phyloP scores from a whole-genome alignment of 73 alveolate genomes.

The Symbiodinium pilosum region DNA sequence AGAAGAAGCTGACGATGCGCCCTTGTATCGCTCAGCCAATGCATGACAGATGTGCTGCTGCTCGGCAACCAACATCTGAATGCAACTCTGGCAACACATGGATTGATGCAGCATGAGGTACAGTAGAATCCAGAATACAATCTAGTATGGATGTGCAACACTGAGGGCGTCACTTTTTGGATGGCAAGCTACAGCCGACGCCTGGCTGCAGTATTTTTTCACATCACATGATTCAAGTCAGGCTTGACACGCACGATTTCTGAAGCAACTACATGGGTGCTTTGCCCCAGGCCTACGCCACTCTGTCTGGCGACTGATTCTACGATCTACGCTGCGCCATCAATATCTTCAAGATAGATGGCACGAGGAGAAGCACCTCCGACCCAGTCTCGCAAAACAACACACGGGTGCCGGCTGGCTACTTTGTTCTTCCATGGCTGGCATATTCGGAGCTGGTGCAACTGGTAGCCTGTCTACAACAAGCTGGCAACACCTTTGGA shows the following conservation, averaged over 20 bases:
- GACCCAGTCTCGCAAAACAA: neutral
- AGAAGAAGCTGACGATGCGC: slow-evolving; percentile 33
- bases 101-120: too few relatives aligned
- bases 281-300: neutral
- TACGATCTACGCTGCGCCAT: neutral
- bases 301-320: neutral
- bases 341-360: slow-evolving; percentile 7
- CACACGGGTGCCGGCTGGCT: too few relatives aligned
- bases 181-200: slow-evolving; percentile 47
- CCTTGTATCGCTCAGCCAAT: neutral
- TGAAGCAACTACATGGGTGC: neutral
- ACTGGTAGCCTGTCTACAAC: neutral
- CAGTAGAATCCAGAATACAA: too few relatives aligned
- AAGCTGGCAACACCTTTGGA: slow-evolving; percentile 8
- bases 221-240: neutral
- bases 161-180: slow-evolving; percentile 31
- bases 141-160: too few relatives aligned
- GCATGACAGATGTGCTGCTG: neutral
- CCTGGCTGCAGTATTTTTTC: neutral
- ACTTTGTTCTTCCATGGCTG: too few relatives aligned
- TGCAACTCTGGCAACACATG: neutral
- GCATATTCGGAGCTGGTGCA: neutral
- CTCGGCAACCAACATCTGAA: neutral
- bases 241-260: neutral
- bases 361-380: neutral